A percentile compares a stretch with the other conserved stretches of the same genome.
Conservation (phyloP, 2,329 filamentous ascomycete genomes). For the Salinomyces thailandicus region DNA sequence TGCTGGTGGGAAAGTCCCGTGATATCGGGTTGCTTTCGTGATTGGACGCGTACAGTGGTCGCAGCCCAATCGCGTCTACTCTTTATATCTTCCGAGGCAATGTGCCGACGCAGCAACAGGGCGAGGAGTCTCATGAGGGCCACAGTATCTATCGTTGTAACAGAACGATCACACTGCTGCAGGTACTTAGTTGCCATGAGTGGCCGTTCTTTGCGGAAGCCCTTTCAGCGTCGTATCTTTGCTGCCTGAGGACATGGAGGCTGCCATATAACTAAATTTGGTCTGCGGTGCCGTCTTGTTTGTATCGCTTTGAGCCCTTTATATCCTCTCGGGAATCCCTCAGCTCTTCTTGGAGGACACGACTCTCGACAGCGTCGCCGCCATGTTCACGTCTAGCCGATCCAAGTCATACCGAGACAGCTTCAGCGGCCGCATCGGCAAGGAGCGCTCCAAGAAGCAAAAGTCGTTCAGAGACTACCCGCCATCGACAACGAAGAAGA, state of each 20-base stretch:
- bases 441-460: slow-evolving; percentile 25
- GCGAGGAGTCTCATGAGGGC: background rate
- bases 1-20: slow-evolving; percentile 8
- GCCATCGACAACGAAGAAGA: slow-evolving; percentile 17
- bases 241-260: background rate
- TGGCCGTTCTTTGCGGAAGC: background rate
- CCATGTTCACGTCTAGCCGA: slow-evolving; percentile 21
- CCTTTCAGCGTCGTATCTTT: background rate
- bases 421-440: slow-evolving; percentile 24
- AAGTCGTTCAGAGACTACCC: slow-evolving; percentile 25
- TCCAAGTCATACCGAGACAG: slow-evolving; percentile 26
- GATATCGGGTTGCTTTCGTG: slow-evolving; percentile 8
- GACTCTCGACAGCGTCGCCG: slow-evolving; percentile 3
- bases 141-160: background rate
- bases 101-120: background rate
- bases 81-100: slow-evolving; percentile 1
- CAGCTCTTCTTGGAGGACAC: background rate
- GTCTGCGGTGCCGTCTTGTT: background rate
- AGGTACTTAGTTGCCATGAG: background rate
- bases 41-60: slow-evolving; percentile 1
- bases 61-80: slow-evolving; percentile 8
- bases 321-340: background rate
- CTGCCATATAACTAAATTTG: background rate
- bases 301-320: background rate
- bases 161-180: background rate